Evolutionary conservation across 148 eudicot species (phyloP).

Genomic region (Linanthus parryae): DNA sequence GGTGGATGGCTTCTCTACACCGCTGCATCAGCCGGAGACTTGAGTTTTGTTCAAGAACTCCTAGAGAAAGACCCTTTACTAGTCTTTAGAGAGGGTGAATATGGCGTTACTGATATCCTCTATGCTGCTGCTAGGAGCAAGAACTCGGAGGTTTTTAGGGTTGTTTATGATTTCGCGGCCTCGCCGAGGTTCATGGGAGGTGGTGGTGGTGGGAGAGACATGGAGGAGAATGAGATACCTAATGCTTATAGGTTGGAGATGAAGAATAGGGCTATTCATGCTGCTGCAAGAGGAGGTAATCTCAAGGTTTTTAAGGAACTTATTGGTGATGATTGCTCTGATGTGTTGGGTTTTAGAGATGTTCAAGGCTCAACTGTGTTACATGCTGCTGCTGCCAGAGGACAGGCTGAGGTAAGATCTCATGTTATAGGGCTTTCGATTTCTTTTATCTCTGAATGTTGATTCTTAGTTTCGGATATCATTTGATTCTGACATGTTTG

Average conservation of each 20-base stretch:
- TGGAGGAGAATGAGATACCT: slow-evolving; percentile 51
- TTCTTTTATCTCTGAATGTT: too few relatives aligned
- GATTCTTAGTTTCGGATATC: too few relatives aligned
- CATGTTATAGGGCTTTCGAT: too few relatives aligned
- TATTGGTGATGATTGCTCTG: slow-evolving; percentile 40
- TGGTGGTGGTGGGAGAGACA: slow-evolving; percentile 20
- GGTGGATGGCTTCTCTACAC: slow-evolving; percentile 97
- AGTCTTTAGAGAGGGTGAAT: slow-evolving; percentile 96
- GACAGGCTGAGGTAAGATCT: slow-evolving; percentile 80
- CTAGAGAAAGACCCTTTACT: slow-evolving; percentile 60
- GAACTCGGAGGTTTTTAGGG: slow-evolving; percentile 61
- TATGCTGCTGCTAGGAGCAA: slow-evolving; percentile 94
- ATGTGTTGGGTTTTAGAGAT: slow-evolving; percentile 64
- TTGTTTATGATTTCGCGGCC: slow-evolving; percentile 52
- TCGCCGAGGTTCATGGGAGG: slow-evolving; percentile 63
- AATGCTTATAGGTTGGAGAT: slow-evolving; percentile 66
- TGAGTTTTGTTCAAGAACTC: slow-evolving; percentile 52
- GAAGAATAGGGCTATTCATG: slow-evolving; percentile 79
- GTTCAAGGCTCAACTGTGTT: slow-evolving; percentile 57
- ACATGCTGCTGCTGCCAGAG: slow-evolving; percentile 88
- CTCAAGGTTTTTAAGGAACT: slow-evolving; percentile 58
- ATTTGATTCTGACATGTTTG: too few relatives aligned
- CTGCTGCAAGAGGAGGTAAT: slow-evolving; percentile 95
- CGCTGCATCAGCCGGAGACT: slow-evolving; percentile 90
- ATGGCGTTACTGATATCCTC: slow-evolving; percentile 80